Base-by-base conservation (phyloP, 2,329 filamentous ascomycete genomes). In the Fusarium sp. region DNA sequence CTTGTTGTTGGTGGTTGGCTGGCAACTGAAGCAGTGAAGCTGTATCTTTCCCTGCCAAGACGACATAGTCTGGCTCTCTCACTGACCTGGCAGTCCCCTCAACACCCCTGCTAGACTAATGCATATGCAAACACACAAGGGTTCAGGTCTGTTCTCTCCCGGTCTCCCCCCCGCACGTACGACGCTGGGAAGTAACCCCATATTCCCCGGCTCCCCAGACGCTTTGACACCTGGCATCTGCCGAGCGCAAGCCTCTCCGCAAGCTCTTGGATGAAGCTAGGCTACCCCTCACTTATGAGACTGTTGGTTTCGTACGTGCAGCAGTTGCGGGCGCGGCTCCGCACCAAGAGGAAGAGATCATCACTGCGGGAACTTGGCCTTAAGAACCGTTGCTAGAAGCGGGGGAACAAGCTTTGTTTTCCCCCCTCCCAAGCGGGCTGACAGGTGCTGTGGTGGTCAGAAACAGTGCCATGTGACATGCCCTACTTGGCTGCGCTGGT, bases 271-370 rank as follows among this genome's bases (percentile, higher is more conserved):
- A n/a, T 33, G 15, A 13, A 21, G n/a, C 29, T 19, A n/a, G 13
- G 13, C 15, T 35, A 49, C 50, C 43, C 44, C 23, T 27, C 19
- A 21, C 25, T 32, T 23, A 33, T 32, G 19, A 36, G 19, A n/a
- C 43, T 42, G 10, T 23, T 19, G 19, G 19, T 19, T 19, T 19
- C 19, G 13, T 36, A 32, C 15, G 23, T 25, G 8, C 33, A 45
- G 8, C 33, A 45, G 43, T 37, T 63, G 59, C 61, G 61, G 61
- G 19, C 9, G 31, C 65, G 65, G 56, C 27, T 62, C 65, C 65
- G 65, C 57, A 57, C 13, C 10, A 4, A 10, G 10, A 27, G 11
- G 25, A 45, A 31, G 43, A 15, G 21, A 45, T 53, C 32, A 42
- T 49, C 37, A 17, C 11, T 32, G 9, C 23, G 5, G 19, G 17